Evolutionary conservation across 495 filamentous ascomycete species (phyloP).

Genomic region (Ramalina intermedia): DNA sequence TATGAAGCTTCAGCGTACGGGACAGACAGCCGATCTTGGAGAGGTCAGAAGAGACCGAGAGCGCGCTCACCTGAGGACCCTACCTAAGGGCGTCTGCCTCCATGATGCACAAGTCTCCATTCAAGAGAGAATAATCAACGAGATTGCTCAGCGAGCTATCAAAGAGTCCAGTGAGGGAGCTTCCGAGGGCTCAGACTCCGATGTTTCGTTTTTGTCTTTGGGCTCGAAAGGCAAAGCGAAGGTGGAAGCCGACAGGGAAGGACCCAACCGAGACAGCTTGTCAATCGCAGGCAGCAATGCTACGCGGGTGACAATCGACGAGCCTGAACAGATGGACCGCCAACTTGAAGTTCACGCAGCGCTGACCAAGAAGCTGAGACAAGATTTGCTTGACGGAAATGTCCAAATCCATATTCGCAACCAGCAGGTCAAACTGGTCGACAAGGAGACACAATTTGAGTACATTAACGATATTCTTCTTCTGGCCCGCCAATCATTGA

Average conservation of each 20-base stretch:
- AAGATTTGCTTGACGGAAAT: background rate
- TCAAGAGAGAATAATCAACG: background rate
- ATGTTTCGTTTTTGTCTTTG: background rate
- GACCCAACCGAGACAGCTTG: background rate
- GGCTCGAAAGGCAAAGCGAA: background rate
- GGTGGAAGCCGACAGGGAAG: background rate
- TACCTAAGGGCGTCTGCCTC: background rate
- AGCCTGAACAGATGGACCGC: background rate
- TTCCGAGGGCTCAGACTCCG: background rate
- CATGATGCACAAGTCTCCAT: background rate
- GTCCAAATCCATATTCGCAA: background rate
- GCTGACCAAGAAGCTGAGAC: background rate
- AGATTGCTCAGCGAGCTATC: background rate
- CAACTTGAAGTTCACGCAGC: background rate
- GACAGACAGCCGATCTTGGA: background rate
- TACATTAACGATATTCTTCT: background rate
- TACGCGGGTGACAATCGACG: too few species aligned
- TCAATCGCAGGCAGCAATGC: background rate
- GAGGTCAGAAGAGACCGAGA: background rate
- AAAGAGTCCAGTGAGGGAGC: background rate
- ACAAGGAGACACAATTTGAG: background rate
- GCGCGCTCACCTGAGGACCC: background rate
- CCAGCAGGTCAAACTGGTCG: background rate
- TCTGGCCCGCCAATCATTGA: background rate
- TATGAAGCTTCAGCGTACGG: background rate